Percentiles rank a stretch among this genome's conserved stretches.
phyloP scores from a whole-genome alignment of 2,329 filamentous ascomycete genomes.

The Cryphonectria nitschkei region DNA sequence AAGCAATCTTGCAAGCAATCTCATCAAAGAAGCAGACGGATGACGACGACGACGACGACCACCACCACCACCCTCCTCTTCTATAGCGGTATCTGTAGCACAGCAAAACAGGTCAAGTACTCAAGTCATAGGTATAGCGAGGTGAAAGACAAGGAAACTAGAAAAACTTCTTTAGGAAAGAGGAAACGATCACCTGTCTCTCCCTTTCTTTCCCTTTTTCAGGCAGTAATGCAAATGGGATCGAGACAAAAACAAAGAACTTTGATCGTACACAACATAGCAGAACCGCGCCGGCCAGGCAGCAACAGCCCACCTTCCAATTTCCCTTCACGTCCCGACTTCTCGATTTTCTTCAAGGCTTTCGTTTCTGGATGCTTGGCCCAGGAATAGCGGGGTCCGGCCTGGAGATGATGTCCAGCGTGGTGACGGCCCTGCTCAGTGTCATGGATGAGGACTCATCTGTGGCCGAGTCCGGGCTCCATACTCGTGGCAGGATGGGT shows the following conservation, averaged over 20 bases:
- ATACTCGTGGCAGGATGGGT: constrained; percentile 7
- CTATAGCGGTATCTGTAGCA: background rate
- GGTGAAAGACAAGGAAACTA: background rate
- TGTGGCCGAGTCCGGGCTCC: constrained; percentile 11
- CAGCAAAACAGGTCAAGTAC: background rate
- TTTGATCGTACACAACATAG: constrained; percentile 4
- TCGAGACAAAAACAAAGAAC: background rate
- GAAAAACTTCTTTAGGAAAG: background rate
- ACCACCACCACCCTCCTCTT: background rate
- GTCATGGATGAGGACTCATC: constrained; percentile 10
- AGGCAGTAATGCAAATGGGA: background rate
- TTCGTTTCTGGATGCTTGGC: background rate
- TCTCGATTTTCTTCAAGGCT: background rate
- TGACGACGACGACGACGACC: background rate
- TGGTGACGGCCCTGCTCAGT: constrained; percentile 15
- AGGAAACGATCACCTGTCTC: background rate
- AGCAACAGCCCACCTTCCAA: background rate
- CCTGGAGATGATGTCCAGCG: constrained; percentile 16
- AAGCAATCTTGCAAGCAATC: background rate
- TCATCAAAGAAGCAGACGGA: constrained; percentile 3
- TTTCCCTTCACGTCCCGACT: too few species aligned
- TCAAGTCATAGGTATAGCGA: background rate
- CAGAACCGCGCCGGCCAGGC: background rate
- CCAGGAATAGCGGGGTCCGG: constrained; percentile 13
- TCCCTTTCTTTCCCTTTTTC: background rate